Evolutionary conservation across 75 land plant genomes (phyloP).

Genomic region (Chamaecyparis obtusa): DNA sequence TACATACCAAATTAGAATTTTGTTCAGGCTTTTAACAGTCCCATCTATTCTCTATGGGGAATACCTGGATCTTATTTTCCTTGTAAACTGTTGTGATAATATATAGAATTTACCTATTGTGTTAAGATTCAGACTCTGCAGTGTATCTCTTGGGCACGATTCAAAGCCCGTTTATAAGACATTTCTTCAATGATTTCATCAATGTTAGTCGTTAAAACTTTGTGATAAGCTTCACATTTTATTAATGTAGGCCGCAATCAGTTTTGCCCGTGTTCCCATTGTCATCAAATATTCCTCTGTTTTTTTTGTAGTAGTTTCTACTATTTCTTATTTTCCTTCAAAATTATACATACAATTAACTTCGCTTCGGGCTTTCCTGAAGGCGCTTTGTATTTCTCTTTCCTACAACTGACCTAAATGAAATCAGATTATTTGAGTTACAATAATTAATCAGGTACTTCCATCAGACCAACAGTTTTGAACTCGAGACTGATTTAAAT

Average conservation of each 20-base stretch:
- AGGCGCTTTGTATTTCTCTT: not conserved
- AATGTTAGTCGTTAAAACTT: not conserved
- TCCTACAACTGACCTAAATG: not conserved
- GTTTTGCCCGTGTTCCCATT: not conserved
- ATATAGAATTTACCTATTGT: not conserved
- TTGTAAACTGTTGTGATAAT: constrained; percentile 7
- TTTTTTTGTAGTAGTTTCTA: not conserved
- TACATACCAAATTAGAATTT: constrained; percentile 6
- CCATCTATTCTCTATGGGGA: not conserved
- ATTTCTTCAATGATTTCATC: not conserved
- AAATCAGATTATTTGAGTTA: too few relatives aligned
- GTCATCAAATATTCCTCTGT: not conserved
- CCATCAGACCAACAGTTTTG: not conserved
- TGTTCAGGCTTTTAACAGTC: constrained; percentile 3
- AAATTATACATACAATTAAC: not conserved
- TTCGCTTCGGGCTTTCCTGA: not conserved
- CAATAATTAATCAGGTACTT: too few relatives aligned
- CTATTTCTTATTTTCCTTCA: not conserved
- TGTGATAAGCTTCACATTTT: not conserved
- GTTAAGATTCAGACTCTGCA: not conserved
- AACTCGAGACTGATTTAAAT: too few relatives aligned
- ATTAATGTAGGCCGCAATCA: not conserved
- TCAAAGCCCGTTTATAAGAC: not conserved
- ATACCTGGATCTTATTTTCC: not conserved
- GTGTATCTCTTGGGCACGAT: not conserved